phyloP scores from a whole-genome alignment of 495 filamentous ascomycete genomes.

The Staphylotrichum tortipilum region DNA sequence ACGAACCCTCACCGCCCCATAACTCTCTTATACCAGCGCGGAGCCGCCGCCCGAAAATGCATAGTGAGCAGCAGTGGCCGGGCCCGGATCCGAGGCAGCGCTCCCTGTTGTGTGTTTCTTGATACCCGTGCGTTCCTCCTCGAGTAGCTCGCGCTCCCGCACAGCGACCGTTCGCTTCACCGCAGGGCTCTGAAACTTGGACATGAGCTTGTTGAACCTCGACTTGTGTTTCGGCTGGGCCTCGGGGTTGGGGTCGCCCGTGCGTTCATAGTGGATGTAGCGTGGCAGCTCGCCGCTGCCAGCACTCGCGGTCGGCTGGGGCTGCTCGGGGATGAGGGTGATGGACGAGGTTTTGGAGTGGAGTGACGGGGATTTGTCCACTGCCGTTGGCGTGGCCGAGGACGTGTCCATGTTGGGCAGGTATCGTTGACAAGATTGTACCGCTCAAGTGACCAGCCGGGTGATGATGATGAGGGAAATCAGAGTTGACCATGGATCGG shows the following conservation, averaged over 20 bases:
- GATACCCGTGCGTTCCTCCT: slow-evolving; percentile 12
- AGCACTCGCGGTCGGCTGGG: background rate
- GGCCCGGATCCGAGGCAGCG: too few relatives aligned
- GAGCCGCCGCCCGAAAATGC: too few relatives aligned
- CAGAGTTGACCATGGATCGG: too few relatives aligned
- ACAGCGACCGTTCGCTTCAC: slow-evolving; percentile 6
- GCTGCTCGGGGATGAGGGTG: background rate
- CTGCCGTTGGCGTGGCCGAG: background rate
- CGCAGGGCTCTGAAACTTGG: slow-evolving; percentile 16
- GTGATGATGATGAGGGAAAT: too few relatives aligned
- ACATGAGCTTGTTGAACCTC: slow-evolving; percentile 10
- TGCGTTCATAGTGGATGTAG: slow-evolving; percentile 5
- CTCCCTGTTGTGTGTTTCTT: too few relatives aligned
- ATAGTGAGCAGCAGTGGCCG: too few relatives aligned
- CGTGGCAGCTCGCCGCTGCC: background rate
- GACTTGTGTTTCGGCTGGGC: slow-evolving; percentile 11
- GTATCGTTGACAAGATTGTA: too few relatives aligned
- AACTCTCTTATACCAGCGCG: too few relatives aligned
- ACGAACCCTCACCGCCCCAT: too few relatives aligned
- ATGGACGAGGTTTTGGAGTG: background rate
- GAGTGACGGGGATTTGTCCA: background rate
- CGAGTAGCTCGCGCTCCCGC: slow-evolving; percentile 2
- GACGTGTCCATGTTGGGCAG: background rate
- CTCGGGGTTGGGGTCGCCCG: slow-evolving; percentile 7
- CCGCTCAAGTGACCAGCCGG: too few relatives aligned